phyloP scores from a whole-genome alignment of 176 grass and related monocot species.

The Elymus sibiricus region DNA sequence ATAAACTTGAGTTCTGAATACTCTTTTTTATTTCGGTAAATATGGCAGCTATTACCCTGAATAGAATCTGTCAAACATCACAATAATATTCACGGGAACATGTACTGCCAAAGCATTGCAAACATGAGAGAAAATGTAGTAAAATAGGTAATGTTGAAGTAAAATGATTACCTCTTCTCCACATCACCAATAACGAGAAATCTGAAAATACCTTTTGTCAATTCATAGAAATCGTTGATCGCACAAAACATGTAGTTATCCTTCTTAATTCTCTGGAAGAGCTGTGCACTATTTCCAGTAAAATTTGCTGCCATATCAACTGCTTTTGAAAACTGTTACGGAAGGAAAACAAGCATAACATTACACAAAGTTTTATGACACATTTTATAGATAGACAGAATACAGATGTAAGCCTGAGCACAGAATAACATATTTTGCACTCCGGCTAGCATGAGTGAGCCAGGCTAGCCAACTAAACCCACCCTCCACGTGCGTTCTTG shows the following conservation, averaged over 20 bases:
- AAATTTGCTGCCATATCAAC: constrained; percentile 81
- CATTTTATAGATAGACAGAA: constrained; percentile 1
- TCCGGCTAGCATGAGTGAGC: background rate
- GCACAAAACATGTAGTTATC: constrained; percentile 84
- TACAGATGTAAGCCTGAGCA: background rate
- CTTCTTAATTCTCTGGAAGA: constrained; percentile 66
- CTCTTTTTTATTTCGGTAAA: constrained; percentile 60
- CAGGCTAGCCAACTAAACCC: background rate
- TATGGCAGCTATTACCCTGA: constrained; percentile 67
- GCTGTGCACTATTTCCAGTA: constrained; percentile 51
- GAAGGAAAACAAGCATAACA: constrained; percentile 31
- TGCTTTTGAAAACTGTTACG: constrained; percentile 72
- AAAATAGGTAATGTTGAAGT: background rate
- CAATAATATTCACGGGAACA: constrained; percentile 37
- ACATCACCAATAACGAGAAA: constrained; percentile 67
- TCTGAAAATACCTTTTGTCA: constrained; percentile 59
- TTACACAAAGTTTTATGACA: background rate
- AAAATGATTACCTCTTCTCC: constrained; percentile 67
- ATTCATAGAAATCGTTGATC: constrained; percentile 70
- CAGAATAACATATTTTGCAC: background rate
- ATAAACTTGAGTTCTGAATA: constrained; percentile 69
- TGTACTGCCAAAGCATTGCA: constrained; percentile 16
- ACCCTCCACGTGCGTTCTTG: background rate
- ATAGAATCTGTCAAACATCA: constrained; percentile 45
- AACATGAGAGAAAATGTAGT: background rate